Percentiles rank a stretch among this genome's conserved stretches.
phyloP scores from a whole-genome alignment of 2,329 filamentous ascomycete genomes.

The Tetracladium maxilliforme region DNA sequence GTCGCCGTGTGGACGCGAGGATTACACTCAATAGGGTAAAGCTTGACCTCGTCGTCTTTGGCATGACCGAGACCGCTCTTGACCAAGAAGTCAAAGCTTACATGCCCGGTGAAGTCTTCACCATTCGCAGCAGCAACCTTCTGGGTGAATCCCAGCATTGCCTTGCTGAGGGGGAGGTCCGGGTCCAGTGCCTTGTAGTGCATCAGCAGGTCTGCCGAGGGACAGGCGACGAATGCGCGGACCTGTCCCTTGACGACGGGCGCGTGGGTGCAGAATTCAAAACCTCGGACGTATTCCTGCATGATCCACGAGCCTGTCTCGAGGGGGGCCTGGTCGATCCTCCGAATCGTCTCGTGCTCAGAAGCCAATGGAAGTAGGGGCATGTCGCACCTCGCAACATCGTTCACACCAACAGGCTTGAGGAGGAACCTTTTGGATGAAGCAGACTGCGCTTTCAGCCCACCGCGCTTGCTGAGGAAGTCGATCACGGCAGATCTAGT shows the following conservation, averaged over 20 bases:
- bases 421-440: slow-evolving; percentile 41
- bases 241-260: slow-evolving; percentile 51
- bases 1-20: slow-evolving; percentile 55
- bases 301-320: slow-evolving; percentile 45
- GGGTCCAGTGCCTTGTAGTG: slow-evolving; percentile 46
- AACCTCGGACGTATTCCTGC: slow-evolving; percentile 48
- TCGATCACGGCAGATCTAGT: slow-evolving; percentile 35
- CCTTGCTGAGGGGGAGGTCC: slow-evolving; percentile 34
- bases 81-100: slow-evolving; percentile 59
- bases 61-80: slow-evolving; percentile 2
- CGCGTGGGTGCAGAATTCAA: slow-evolving; percentile 60
- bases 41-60: slow-evolving; percentile 12
- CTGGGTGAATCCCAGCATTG: slow-evolving; percentile 52
- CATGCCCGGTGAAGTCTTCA: slow-evolving; percentile 46
- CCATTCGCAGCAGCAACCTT: slow-evolving; percentile 35
- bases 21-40: slow-evolving; percentile 61
- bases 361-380: slow-evolving; percentile 45
- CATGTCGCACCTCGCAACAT: slow-evolving; percentile 43
- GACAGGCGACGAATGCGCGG: slow-evolving; percentile 52
- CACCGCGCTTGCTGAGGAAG: slow-evolving; percentile 20
- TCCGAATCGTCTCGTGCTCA: slow-evolving; percentile 37
- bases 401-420: slow-evolving; percentile 50
- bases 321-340: no score
- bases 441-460: slow-evolving; percentile 7
- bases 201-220: slow-evolving; percentile 46